phyloP scores from a whole-genome alignment of 305 asterid genomes.

The Solanum hybrid region DNA sequence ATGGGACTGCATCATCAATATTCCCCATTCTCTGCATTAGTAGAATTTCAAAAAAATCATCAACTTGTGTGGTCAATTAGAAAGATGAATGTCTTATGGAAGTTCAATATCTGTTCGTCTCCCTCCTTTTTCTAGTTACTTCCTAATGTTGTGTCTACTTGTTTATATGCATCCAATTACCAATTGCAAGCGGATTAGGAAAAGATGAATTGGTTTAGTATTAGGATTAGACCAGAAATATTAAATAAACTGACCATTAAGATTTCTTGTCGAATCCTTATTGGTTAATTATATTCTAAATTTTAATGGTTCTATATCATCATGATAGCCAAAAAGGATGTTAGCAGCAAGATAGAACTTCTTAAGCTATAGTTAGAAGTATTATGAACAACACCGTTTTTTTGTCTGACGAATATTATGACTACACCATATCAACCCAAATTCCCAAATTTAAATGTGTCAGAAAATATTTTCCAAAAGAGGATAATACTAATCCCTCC shows the following conservation, averaged over 20 bases:
- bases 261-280: not conserved
- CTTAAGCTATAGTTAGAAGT: not conserved
- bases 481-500: not conserved
- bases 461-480: not conserved
- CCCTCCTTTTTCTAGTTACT: conserved; percentile 3
- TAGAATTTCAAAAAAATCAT: conserved; percentile 3
- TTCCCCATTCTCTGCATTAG: conserved; percentile 75
- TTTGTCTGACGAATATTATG: not conserved
- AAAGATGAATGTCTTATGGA: not conserved
- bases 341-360: not conserved
- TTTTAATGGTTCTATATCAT: not conserved
- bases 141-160: not conserved
- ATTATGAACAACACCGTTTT: not conserved
- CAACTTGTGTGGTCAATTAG: conserved; percentile 11
- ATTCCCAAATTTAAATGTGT: not conserved
- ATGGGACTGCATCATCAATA: conserved; percentile 78
- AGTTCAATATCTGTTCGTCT: not conserved
- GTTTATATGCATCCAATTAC: not conserved
- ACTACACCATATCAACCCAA: not conserved
- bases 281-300: not conserved
- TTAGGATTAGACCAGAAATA: not conserved
- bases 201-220: not conserved
- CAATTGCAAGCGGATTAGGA: not conserved
- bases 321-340: not conserved
- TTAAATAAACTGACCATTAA: not conserved